Evolutionary conservation across 495 filamentous ascomycete species (phyloP).

Genomic region (Neurospora sp.): DNA sequence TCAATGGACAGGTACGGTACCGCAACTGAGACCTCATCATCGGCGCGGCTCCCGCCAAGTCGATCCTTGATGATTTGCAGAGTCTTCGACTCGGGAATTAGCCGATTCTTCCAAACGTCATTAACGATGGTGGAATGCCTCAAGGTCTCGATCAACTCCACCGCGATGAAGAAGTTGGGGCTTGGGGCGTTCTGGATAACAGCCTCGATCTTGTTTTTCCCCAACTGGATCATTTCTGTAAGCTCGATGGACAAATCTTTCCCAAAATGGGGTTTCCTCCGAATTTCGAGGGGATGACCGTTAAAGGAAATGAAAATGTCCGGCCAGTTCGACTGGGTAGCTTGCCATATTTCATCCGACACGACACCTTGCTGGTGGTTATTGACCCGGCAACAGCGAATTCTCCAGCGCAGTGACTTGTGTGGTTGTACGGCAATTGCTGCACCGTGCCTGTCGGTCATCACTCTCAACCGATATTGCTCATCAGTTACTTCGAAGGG

Average conservation of each 20-base stretch:
- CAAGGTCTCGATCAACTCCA: conserved; percentile 51
- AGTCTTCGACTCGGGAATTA: conserved; percentile 26
- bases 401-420: conserved; percentile 30
- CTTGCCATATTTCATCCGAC: background rate
- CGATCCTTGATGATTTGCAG: conserved; percentile 41
- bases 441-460: background rate
- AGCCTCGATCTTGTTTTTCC: conserved; percentile 50
- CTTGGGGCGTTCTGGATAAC: conserved; percentile 32
- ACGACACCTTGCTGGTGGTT: background rate
- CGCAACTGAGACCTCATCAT: conserved; percentile 61
- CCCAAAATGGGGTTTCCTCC: conserved; percentile 55
- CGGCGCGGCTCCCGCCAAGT: conserved; percentile 29
- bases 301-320: conserved; percentile 64
- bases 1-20: conserved; percentile 56
- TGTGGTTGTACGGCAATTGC: background rate
- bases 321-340: conserved; percentile 50
- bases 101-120: conserved; percentile 22
- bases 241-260: conserved; percentile 71
- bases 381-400: conserved; percentile 23
- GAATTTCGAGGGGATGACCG: conserved; percentile 40
- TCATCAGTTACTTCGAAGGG: conserved; percentile 23
- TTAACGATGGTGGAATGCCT: conserved; percentile 40
- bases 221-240: conserved; percentile 41
- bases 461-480: conserved; percentile 13
- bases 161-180: conserved; percentile 42